phyloP scores from a whole-genome alignment of 2,329 filamentous ascomycete genomes.

The Decorospora gaudefroyi region DNA sequence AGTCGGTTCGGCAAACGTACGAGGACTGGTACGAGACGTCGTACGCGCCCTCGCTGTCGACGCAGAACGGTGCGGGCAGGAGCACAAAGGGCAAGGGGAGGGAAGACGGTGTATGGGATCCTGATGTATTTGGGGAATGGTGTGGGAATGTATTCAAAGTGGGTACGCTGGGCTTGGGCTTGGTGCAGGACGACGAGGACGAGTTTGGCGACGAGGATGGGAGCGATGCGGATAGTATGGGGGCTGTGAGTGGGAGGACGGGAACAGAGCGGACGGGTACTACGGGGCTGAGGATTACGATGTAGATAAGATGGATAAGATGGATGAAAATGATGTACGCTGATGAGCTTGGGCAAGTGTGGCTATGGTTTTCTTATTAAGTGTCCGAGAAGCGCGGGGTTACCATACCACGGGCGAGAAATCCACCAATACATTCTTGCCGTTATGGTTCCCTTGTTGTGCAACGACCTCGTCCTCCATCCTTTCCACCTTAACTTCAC shows the following conservation, averaged over 20 bases:
- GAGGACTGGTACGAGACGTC: slow-evolving; percentile 66
- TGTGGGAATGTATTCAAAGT: slow-evolving; percentile 63
- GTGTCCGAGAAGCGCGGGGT: not conserved
- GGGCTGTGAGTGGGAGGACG: slow-evolving; percentile 29
- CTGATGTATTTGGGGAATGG: slow-evolving; percentile 67
- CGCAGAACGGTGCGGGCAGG: slow-evolving; percentile 24
- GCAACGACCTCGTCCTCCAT: not conserved
- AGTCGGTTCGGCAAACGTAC: slow-evolving; percentile 65
- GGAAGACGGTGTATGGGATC: slow-evolving; percentile 67
- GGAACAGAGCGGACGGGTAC: slow-evolving; percentile 38
- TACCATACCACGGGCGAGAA: slow-evolving; percentile 1
- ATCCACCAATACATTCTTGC: not conserved
- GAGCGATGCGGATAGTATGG: slow-evolving; percentile 35
- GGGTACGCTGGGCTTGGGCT: slow-evolving; percentile 49
- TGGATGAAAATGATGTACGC: too few species aligned
- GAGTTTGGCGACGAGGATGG: slow-evolving; percentile 16
- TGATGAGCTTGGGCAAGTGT: not conserved
- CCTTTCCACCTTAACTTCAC: not conserved
- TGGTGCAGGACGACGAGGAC: slow-evolving; percentile 21
- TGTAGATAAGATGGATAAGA: slow-evolving; percentile 28
- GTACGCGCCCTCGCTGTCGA: slow-evolving; percentile 37
- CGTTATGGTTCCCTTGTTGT: not conserved
- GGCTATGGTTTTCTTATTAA: not conserved
- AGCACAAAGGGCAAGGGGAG: slow-evolving; percentile 54
- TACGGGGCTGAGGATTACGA: slow-evolving; percentile 38